A percentile compares a stretch with the other conserved stretches of the same genome.
Evolutionary conservation across 805 yeast genomes (phyloP).

Genomic region (Pichia cephalocereana): DNA sequence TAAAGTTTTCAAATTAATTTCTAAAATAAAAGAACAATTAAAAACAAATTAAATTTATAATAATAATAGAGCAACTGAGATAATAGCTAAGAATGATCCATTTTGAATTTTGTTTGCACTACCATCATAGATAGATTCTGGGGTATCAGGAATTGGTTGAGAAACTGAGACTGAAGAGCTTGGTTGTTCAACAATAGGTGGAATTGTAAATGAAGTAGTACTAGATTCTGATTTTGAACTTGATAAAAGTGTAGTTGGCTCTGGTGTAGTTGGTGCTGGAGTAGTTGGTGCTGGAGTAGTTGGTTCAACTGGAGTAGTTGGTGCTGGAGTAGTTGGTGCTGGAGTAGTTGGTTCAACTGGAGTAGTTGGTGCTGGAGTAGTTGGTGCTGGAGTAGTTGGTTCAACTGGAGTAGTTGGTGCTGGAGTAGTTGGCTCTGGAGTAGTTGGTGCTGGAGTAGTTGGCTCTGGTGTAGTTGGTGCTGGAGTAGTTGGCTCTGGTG

Average conservation of each 20-base stretch:
- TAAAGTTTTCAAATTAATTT: too few species aligned
- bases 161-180: constrained; percentile 3
- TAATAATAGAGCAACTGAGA: neutral
- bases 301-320: neutral
- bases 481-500: too few species aligned
- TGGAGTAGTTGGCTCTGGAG: neutral
- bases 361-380: neutral
- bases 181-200: neutral
- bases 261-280: neutral
- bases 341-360: neutral
- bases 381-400: neutral
- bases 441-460: neutral
- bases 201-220: neutral
- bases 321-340: neutral
- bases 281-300: neutral
- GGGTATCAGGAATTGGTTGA: neutral
- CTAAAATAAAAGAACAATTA: neutral
- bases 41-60: neutral
- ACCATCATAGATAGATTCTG: constrained; percentile 1
- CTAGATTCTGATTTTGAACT: neutral
- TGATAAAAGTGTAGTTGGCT: neutral
- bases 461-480: neutral
- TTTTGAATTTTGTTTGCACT: neutral
- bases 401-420: neutral
- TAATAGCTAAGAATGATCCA: neutral